Base-by-base conservation (phyloP, 192 early-diverging fungal species). In the Coemansia aciculifera region DNA sequence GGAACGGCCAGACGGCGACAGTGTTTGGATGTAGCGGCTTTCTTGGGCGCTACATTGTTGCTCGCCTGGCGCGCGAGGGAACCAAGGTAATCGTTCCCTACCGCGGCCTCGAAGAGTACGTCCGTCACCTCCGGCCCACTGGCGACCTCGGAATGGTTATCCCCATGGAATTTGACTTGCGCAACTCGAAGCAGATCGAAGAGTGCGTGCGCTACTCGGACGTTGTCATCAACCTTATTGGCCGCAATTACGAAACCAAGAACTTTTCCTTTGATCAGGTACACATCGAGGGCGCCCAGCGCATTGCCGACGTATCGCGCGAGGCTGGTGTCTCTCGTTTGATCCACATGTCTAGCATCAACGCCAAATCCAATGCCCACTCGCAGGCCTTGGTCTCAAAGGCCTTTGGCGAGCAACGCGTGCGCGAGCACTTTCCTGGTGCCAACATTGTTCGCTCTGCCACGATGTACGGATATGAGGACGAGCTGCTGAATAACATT, bases 1-100 rank as follows among this genome's bases (percentile, higher is more conserved):
- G 87, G 64, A 90, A 86, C 68, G 97, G 97, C 24, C 92, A 95
- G 72, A 88, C 88, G 23, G 92, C 92, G 31, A 99, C 97, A 13
- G 95, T 97, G 21, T 95, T 97, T 80, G 97, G 97, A 15, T 92
- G 90, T 82, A 97, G 93, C 56, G 97, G 97, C 31, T 97, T 99
- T 82, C 84, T 97, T 13, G 97, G 95, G 51, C 91, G 95, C 57
- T 97, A 97, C 73, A 74, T 99, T 42, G 92, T 98, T 40, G 91
- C 91, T 72, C 94, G 92, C 71, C 87, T 99, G 42, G 94, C 93
- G 89, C 86, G 92, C 73, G 85, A 89, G 68, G 97, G 97, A 60
- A 94, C 94, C 37, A 90, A 93, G 64, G 90, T 99, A 31, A 88
- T 99, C 65, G 86, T 91, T 38, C 93, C 97, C 19, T 94, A 93